These are phyloP conservation scores for Leccinum boreale DNA, from an alignment of 768 basidiomycete genomes.

Conservation along the genomic window DNA sequence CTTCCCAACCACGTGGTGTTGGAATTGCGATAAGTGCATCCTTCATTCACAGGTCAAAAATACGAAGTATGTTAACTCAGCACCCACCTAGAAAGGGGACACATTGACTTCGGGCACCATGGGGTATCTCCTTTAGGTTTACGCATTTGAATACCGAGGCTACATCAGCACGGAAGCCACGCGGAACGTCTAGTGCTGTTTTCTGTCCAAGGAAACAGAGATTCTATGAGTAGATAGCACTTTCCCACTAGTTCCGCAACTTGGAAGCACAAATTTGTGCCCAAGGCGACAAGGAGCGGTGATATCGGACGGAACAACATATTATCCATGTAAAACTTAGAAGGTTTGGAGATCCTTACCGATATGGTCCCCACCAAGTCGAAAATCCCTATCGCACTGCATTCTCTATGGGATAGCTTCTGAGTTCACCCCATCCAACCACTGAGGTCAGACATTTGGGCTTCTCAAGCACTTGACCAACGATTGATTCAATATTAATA, in stretches of 20 bases:
- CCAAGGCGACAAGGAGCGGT: neutral
- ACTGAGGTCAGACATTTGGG: neutral
- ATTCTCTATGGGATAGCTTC: no score
- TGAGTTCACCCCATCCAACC: neutral
- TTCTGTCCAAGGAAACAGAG: neutral
- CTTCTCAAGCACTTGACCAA: neutral
- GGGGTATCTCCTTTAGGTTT: neutral
- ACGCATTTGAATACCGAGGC: slow-evolving; percentile 8
- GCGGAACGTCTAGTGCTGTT: neutral
- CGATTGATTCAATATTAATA: neutral
- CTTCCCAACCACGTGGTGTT: neutral
- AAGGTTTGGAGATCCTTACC: neutral
- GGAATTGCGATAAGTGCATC: neutral
- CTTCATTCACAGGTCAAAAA: neutral
- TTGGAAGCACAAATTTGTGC: neutral
- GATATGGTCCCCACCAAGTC: neutral
- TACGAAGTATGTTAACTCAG: neutral
- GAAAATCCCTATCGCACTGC: neutral
- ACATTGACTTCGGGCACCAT: neutral
- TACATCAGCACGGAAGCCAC: neutral
- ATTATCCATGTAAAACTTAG: neutral
- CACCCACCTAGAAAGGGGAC: neutral
- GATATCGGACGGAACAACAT: slow-evolving; percentile 4
- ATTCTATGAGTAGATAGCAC: neutral
- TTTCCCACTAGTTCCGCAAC: neutral